Conservation (phyloP, 768 basidiomycete species). For the Lactarius hatsudake region DNA sequence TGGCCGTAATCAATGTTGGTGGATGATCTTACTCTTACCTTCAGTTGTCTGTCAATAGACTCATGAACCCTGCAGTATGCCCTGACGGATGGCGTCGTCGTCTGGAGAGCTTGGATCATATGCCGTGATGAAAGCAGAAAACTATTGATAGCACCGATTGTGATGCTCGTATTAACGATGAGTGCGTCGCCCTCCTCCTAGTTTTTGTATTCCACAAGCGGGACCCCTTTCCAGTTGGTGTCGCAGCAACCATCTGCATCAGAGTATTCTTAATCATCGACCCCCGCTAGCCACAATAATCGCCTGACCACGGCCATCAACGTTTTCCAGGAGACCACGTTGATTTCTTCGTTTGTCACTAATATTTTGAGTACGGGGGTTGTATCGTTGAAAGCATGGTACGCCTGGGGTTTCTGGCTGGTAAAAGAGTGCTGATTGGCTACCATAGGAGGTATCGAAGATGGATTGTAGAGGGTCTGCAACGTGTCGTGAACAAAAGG, state of each 20-base stretch:
- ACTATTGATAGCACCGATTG: neutral
- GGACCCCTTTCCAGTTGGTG: neutral
- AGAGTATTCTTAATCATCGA: neutral
- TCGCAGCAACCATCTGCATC: neutral
- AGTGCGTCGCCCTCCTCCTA: neutral
- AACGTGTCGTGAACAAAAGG: neutral
- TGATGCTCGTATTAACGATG: neutral
- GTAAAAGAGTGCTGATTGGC: neutral
- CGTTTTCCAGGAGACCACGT: neutral
- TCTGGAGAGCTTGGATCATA: slow-evolving; percentile 20
- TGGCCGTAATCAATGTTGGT: slow-evolving; percentile 18
- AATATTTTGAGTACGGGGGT: neutral
- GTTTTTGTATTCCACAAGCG: neutral
- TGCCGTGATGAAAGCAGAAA: neutral
- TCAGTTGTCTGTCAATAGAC: neutral
- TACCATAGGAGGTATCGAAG: neutral
- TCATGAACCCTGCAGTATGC: neutral
- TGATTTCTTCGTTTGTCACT: neutral
- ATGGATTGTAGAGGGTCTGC: neutral
- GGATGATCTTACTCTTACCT: too few relatives aligned
- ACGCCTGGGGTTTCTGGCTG: neutral
- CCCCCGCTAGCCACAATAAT: neutral
- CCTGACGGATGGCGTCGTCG: slow-evolving; percentile 19
- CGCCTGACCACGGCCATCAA: neutral
- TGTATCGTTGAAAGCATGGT: neutral